phyloP scores from a whole-genome alignment of 345 rosid genomes.

The Gossypioides kirkii region DNA sequence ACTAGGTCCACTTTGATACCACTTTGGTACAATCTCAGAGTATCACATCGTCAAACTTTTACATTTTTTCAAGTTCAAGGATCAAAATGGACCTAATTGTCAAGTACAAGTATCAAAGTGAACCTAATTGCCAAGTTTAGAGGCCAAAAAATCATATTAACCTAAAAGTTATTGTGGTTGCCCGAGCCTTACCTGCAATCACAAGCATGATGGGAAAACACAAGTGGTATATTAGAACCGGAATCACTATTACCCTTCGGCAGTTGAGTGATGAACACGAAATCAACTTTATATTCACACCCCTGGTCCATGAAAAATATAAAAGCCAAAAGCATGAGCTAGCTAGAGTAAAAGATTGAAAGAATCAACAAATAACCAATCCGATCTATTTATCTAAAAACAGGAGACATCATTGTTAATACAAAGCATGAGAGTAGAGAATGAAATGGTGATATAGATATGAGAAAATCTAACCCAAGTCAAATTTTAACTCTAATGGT shows the following conservation, averaged over 20 bases:
- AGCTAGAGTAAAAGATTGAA: not conserved
- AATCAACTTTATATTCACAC: constrained; percentile 52
- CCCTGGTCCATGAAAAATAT: constrained; percentile 41
- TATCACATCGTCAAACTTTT: too few species aligned
- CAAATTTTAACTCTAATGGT: not conserved
- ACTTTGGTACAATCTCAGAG: too few species aligned
- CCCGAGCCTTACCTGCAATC: constrained; percentile 56
- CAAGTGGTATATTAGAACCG: constrained; percentile 34
- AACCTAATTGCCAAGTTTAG: too few species aligned
- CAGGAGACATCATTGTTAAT: not conserved
- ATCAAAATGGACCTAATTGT: too few species aligned
- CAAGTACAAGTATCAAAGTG: too few species aligned
- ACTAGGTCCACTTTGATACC: too few species aligned
- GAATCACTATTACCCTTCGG: constrained; percentile 31
- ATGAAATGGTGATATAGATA: constrained; percentile 2
- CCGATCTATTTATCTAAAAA: not conserved
- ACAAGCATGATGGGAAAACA: constrained; percentile 80
- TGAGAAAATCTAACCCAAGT: not conserved
- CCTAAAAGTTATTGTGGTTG: not conserved
- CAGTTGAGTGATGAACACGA: constrained; percentile 54
- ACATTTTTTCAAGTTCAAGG: too few species aligned
- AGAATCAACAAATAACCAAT: not conserved
- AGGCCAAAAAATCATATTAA: too few species aligned
- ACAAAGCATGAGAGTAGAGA: not conserved
- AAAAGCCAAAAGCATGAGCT: constrained; percentile 1